Conservation (phyloP, 306 rosid genomes). For the Arachis stenosperma region DNA sequence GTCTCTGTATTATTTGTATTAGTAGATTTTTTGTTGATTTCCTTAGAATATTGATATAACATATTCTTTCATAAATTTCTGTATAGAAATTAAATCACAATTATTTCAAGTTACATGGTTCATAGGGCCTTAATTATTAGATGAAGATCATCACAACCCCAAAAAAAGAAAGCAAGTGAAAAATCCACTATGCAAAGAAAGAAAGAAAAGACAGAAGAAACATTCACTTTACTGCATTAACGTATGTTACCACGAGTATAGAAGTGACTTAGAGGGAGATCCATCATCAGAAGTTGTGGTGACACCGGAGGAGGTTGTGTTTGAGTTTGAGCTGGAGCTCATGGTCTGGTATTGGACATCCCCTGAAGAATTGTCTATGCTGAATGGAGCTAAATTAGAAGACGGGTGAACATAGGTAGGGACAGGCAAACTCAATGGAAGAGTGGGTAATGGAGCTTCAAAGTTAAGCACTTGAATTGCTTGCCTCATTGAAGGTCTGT, state of each 20-base stretch:
- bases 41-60: too few species aligned
- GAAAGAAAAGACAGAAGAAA: too few species aligned
- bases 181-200: too few species aligned
- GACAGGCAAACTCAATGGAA: slow-evolving; percentile 34
- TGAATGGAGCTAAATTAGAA: background rate
- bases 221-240: slow-evolving; percentile 5
- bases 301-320: slow-evolving; percentile 18
- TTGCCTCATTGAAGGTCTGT: slow-evolving; percentile 46
- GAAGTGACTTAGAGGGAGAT: slow-evolving; percentile 35
- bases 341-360: slow-evolving; percentile 8
- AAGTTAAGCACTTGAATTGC: slow-evolving; percentile 43
- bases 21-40: too few species aligned
- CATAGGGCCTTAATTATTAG: too few species aligned
- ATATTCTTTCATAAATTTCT: too few species aligned
- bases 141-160: too few species aligned
- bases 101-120: too few species aligned
- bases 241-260: background rate
- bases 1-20: too few species aligned
- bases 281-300: slow-evolving; percentile 38
- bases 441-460: slow-evolving; percentile 39
- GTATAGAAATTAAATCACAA: too few species aligned
- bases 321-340: slow-evolving; percentile 19
- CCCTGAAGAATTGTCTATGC: slow-evolving; percentile 1
- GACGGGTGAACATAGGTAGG: slow-evolving; percentile 26
- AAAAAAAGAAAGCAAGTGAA: too few species aligned